Percentiles rank a stretch among this genome's conserved stretches.
Conservation (phyloP, 169 alveolate species). For the Plasmodium falciparum region DNA sequence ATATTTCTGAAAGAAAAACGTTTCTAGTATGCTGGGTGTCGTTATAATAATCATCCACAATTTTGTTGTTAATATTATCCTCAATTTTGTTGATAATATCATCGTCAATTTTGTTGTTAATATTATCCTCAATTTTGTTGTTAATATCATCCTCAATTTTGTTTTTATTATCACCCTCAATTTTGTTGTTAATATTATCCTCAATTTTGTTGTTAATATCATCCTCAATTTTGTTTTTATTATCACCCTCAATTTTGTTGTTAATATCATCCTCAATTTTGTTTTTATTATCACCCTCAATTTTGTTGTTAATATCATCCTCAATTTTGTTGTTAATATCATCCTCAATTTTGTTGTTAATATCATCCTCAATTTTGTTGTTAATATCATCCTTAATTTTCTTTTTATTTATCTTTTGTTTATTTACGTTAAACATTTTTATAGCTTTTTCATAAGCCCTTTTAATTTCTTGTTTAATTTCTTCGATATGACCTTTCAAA, state of each 20-base stretch:
- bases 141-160: not conserved
- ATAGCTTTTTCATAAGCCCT: not conserved
- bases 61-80: not conserved
- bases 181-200: not conserved
- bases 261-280: not conserved
- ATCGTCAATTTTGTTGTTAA: not conserved
- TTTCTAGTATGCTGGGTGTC: not conserved
- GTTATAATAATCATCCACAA: no score
- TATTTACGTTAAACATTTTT: not conserved
- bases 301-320: not conserved
- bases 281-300: not conserved
- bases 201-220: not conserved
- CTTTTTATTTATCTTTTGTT: not conserved
- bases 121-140: not conserved
- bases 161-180: not conserved
- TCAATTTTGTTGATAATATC: not conserved
- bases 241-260: not conserved
- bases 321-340: not conserved
- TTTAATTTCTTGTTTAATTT: not conserved
- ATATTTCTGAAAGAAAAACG: constrained; percentile 1
- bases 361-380: not conserved
- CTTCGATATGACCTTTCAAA: constrained; percentile 2
- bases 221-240: not conserved
- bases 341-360: not conserved
- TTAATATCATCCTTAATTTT: not conserved